Evolutionary conservation across 139 green algal genomes (phyloP), one percentile per base, ranked within the genome.

Genomic region (Prasinococcaceae sp.): DNA sequence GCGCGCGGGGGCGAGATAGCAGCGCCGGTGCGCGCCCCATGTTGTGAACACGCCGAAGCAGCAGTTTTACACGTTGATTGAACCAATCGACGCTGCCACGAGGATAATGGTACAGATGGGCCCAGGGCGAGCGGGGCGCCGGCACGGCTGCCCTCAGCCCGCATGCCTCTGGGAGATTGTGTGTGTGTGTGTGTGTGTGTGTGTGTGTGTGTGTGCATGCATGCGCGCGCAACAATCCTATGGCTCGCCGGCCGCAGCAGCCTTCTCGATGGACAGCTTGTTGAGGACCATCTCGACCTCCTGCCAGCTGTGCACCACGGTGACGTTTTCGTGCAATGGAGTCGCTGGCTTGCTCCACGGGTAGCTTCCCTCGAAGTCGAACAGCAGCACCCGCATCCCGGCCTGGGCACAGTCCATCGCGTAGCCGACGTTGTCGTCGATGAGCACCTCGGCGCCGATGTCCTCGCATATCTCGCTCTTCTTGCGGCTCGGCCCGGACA

Each of bases 351-450:
- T 92, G 71, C 71, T 84, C 86, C 86, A 95, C 17, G 84, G 83
- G 63, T 96, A 95, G 12, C 23, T 41, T 1, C 56, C 32, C 10
- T 84, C 22, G 79, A 79, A 94, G 66, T 95, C 84, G 55, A 92
- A 96, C 33, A 96, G 72, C 47, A 96, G 70, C 35, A 95, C 87
- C 19, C 84, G 38, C 30, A 95, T 82, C 32, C 87, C 87, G 10
- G 61, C 76, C 24, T 65, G 57, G 12, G 81, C 85, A 55, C 86
- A 94, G 55, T 96, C 87, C 40, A 78, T 25, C 1, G 87, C 87
- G 65, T 96, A 96, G 20, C 46, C 36, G 0, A 81, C 80, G 69
- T 96, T 96, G 70, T 96, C 87, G 63, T 96, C 87, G 24, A 96
- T 86, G 0, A 96, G 68, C 17, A 93, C 78, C 20, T 80, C 48